Conservation (phyloP, 176 grass and related monocot genomes). For the Phoenix roebelenii region DNA sequence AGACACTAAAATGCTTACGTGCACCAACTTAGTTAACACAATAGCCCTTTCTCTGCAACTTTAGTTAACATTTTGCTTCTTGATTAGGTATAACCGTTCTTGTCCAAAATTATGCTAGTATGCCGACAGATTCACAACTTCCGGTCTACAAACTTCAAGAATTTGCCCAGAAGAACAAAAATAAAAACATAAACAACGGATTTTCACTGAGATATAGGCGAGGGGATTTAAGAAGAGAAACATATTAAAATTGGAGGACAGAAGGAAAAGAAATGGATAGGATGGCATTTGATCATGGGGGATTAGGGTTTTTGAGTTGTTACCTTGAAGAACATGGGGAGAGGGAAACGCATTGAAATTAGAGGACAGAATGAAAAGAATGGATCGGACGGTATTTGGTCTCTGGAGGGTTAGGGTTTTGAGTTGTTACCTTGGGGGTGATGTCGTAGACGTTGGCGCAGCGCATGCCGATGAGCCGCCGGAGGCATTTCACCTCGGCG, state of each 20-base stretch:
- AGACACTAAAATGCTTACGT: too few relatives aligned
- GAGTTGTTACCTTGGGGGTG: conserved; percentile 53
- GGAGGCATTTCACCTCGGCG: conserved; percentile 97
- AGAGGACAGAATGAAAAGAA: not conserved
- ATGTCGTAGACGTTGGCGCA: conserved; percentile 96
- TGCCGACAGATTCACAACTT: too few relatives aligned
- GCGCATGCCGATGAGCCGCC: conserved; percentile 93
- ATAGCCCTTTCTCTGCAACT: too few relatives aligned
- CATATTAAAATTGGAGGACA: not conserved
- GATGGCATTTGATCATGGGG: too few relatives aligned
- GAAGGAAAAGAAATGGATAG: too few relatives aligned
- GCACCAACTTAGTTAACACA: too few relatives aligned
- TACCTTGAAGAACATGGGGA: conserved; percentile 60
- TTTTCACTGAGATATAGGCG: too few relatives aligned
- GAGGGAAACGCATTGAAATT: not conserved
- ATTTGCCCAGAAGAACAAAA: not conserved
- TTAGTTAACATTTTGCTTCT: too few relatives aligned
- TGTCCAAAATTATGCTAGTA: too few relatives aligned
- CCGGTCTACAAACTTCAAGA: too few relatives aligned
- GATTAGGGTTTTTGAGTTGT: not conserved
- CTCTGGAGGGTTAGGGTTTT: not conserved
- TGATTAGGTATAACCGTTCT: too few relatives aligned
- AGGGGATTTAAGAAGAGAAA: not conserved
- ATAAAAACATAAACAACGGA: not conserved
- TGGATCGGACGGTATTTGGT: too few relatives aligned